These are phyloP conservation scores for Talaromyces proteolyticus DNA, from an alignment of 495 filamentous ascomycete species.

Conservation along the genomic window DNA sequence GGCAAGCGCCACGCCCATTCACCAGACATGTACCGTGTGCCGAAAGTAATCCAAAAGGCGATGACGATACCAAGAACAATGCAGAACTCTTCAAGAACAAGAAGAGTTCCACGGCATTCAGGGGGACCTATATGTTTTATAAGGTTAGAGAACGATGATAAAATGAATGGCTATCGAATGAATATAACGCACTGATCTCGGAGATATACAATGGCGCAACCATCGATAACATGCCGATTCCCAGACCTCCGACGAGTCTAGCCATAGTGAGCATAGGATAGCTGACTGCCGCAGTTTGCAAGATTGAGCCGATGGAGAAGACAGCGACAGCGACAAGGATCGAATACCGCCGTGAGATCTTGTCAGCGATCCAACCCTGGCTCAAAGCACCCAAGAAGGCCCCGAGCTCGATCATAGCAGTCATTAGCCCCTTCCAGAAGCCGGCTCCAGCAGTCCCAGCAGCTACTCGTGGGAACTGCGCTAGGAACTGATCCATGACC, in stretches of 20 bases:
- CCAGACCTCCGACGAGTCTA: slow-evolving; percentile 61
- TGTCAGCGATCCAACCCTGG: slow-evolving; percentile 62
- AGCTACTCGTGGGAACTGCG: slow-evolving; percentile 39
- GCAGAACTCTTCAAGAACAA: slow-evolving; percentile 53
- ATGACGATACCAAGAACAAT: slow-evolving; percentile 51
- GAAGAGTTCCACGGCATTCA: slow-evolving; percentile 35
- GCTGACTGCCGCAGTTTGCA: slow-evolving; percentile 50
- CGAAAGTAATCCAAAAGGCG: slow-evolving; percentile 53
- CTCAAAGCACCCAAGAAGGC: slow-evolving; percentile 58
- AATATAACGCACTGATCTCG: slow-evolving; percentile 75
- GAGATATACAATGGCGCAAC: slow-evolving; percentile 70
- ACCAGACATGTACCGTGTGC: slow-evolving; percentile 43
- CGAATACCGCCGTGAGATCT: slow-evolving; percentile 53
- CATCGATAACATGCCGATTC: slow-evolving; percentile 66
- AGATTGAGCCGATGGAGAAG: slow-evolving; percentile 46
- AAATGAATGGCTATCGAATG: slow-evolving; percentile 49
- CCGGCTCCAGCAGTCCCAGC: slow-evolving; percentile 38
- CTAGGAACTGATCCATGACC: slow-evolving; percentile 53
- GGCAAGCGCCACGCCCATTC: slow-evolving; percentile 48
- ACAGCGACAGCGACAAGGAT: slow-evolving; percentile 50
- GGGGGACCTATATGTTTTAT: slow-evolving; percentile 44
- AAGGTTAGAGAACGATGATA: slow-evolving; percentile 52
- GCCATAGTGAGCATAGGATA: slow-evolving; percentile 53
- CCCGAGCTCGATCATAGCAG: slow-evolving; percentile 61
- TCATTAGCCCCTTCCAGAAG: slow-evolving; percentile 56